A percentile compares a stretch with the other conserved stretches of the same genome.
Conservation (phyloP, 176 grass and related monocot species). For the Eleusine coracana region DNA sequence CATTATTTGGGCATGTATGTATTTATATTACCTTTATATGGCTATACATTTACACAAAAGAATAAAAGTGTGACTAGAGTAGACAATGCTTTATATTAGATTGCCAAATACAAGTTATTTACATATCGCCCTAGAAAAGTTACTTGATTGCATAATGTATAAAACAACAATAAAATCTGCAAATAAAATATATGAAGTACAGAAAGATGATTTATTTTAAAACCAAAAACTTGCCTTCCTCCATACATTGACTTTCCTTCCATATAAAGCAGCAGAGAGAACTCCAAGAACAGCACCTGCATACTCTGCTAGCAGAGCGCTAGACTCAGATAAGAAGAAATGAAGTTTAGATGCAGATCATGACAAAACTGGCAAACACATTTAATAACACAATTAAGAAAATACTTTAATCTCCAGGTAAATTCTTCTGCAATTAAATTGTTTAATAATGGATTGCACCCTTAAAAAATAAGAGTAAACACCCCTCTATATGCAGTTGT, state of each 20-base stretch:
- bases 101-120: background rate
- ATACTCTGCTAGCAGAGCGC: conserved; percentile 88
- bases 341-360: conserved; percentile 41
- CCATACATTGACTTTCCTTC: conserved; percentile 82
- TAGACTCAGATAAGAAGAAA: conserved; percentile 58
- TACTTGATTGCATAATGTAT: background rate
- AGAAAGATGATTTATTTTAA: background rate
- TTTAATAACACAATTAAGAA: background rate
- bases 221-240: conserved; percentile 69
- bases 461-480: background rate
- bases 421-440: background rate
- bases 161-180: conserved; percentile 11
- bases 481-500: conserved; percentile 1
- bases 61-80: background rate
- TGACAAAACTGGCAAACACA: background rate
- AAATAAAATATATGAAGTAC: background rate
- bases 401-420: background rate
- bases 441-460: background rate
- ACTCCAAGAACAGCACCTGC: conserved; percentile 97
- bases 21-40: background rate
- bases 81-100: background rate
- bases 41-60: background rate
- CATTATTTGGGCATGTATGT: conserved; percentile 17
- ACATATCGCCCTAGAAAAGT: background rate
- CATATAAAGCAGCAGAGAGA: conserved; percentile 91